These are phyloP conservation scores for Alternaria sp. DNA, from an alignment of 2,329 filamentous ascomycete species.

Conservation along the genomic window DNA sequence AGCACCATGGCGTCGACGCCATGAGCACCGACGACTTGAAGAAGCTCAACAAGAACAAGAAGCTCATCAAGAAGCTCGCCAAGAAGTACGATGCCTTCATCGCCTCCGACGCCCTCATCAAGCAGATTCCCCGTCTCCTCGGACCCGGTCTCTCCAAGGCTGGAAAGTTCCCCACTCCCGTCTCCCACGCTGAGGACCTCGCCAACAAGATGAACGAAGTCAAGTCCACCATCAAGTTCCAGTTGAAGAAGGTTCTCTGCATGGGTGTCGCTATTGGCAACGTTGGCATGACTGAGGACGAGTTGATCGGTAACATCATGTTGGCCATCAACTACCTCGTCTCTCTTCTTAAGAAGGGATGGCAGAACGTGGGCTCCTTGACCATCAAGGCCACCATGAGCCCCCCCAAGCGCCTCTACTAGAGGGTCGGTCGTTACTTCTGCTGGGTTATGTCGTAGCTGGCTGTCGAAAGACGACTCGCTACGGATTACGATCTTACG, in stretches of 20 bases:
- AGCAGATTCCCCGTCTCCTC: conserved; percentile 99
- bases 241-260: conserved; percentile 99
- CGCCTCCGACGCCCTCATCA: conserved; percentile 96
- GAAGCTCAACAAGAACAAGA: conserved; percentile 99
- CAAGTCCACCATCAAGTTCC: conserved; percentile 99
- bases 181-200: conserved; percentile 96
- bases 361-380: conserved; percentile 99
- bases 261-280: conserved; percentile 99
- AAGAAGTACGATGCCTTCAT: conserved; percentile 99
- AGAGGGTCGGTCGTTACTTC: conserved; percentile 54
- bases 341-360: conserved; percentile 99
- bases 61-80: conserved; percentile 99
- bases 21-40: conserved; percentile 99
- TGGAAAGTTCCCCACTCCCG: conserved; percentile 99
- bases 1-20: conserved; percentile 98
- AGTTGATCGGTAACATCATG: conserved; percentile 99
- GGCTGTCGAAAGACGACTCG: conserved; percentile 29
- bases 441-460: conserved; percentile 25
- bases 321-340: conserved; percentile 99
- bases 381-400: conserved; percentile 99
- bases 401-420: conserved; percentile 97
- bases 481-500: conserved; percentile 28
- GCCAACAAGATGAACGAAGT: conserved; percentile 96
- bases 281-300: conserved; percentile 95
- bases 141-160: conserved; percentile 74